Base-by-base conservation (phyloP, 371 early-diverging fungal species). In the Zychaea mexicana region DNA sequence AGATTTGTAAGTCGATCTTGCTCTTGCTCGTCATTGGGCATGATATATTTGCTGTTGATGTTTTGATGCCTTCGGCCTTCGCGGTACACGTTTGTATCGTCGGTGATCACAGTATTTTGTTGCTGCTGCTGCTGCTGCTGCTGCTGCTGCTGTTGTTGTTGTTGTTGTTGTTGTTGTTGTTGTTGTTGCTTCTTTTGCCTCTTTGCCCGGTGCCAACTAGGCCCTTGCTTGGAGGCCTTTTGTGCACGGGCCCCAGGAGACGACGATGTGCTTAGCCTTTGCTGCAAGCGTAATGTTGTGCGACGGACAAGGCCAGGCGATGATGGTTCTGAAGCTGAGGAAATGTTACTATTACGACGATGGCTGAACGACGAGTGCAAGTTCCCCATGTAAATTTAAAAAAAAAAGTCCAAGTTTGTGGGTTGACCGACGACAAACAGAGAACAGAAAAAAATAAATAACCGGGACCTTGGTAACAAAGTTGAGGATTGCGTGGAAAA, bases 1-100 rank as follows among this genome's bases (percentile, higher is more conserved):
- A 70, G 47, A 62, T 71, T 67, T 19, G 71, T 62, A 22, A 77
- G 61, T 33, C 75, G 53, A 65, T 81, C 82, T 57, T 72, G 68
- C 31, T 74, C 76, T 52, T 60, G n/a, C 19, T 78, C 77, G 36
- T 73, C 76, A n/a, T 65, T 56, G 0, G 77, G 77, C 21, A 70
- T 38, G 33, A 61, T 57, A 33, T 74, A 72, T 56, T 66, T 72
- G 0, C 22, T 38, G 33, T 58, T 63, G 27, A 53, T 53, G 27
- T 64, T 65, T 52, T 70, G 78, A 56, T 72, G 67, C 22, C 47
- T 42, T 61, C 76, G 54, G 17, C 67, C 71, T 24, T 65, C 30
- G 8, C 62, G 26, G 27, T 21, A 39, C 8, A 61, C 27, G n/a
- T 47, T 64, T n/a, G 59, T 39, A 15, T 58, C 59, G n/a, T 45